Conservation (phyloP, 345 rosid species). For the Sisymbrium altissimum region DNA sequence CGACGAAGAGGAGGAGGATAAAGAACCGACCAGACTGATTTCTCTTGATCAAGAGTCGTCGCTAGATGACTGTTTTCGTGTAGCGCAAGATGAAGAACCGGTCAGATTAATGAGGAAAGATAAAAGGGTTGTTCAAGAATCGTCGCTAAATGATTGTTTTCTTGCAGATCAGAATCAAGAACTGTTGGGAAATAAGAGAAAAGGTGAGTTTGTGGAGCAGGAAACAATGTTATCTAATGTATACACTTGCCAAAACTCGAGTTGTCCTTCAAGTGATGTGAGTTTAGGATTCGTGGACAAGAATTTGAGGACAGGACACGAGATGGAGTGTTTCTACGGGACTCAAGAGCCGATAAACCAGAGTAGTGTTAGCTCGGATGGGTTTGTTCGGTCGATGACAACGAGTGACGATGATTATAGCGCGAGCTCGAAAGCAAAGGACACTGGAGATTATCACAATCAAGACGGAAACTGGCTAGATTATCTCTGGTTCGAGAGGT, state of each 20-base stretch:
- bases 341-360: slow-evolving; percentile 6
- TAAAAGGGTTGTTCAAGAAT: neutral
- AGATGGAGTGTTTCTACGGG: slow-evolving; percentile 29
- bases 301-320: slow-evolving; percentile 44
- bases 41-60: slow-evolving; percentile 1
- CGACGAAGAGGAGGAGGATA: slow-evolving; percentile 17
- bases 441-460: neutral
- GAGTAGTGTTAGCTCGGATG: slow-evolving; percentile 16
- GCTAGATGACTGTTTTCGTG: neutral
- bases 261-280: slow-evolving; percentile 38
- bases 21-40: neutral
- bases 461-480: slow-evolving; percentile 16
- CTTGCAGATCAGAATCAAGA: slow-evolving; percentile 5
- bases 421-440: slow-evolving; percentile 8
- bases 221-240: neutral
- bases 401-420: slow-evolving; percentile 33
- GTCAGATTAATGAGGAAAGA: no score
- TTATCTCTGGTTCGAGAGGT: slow-evolving; percentile 6
- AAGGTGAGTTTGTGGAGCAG: slow-evolving; percentile 7
- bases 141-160: neutral
- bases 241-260: slow-evolving; percentile 36
- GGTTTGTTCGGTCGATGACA: slow-evolving; percentile 8
- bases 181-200: slow-evolving; percentile 2
- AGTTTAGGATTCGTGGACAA: slow-evolving; percentile 39
- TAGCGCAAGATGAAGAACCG: neutral